Evolutionary conservation across 106 monocot genomes (phyloP), one percentile per base, ranked within the genome.

Genomic region (Amphibolis antarctica): DNA sequence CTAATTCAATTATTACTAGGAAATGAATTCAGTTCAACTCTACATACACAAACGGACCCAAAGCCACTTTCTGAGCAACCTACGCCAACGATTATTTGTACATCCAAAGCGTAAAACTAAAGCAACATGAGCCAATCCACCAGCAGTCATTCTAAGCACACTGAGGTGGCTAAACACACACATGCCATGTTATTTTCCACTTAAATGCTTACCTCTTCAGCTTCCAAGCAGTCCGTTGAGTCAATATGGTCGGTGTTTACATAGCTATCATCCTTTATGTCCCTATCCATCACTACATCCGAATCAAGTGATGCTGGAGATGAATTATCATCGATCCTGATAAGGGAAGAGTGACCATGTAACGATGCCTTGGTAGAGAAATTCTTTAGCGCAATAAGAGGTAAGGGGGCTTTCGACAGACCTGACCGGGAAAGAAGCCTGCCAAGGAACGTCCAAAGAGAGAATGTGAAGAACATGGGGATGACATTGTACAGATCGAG

Each of bases 301-400:
- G 94, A 96, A 63, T 86, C 94, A 59, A 96, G 75, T 0, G 86
- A 96, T 46, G 84, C 69, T 14, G 96, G 86, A 11, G 96, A 96
- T 24, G 90, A 67, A 63, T 79, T 78, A 24, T 86, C 84, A 20
- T 96, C 96, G 28, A 89, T 79, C 61, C 81, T 69, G 25, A 86
- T 73, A 55, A 85, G 62, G 44, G 93, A 71, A 36, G 76, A 56
- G 6, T 83, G 83, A 68, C 81, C 74, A 46, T 88, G 81, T 29
- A 83, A 13, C 18, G 88, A 70, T 53, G 81, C 67, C 57, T 79
- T 86, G 28, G 73, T 62, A 12, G 77, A 31, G 48, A 66, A 71
- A 48, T 77, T 86, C 73, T 79, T 79, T 55, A 92, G 51, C 47
- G 79, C 68, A 44, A 70, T 81, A 44, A 66, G 44, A 46, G 86